Conservation (phyloP, 768 basidiomycete genomes). For the Suillus occidentalis region DNA sequence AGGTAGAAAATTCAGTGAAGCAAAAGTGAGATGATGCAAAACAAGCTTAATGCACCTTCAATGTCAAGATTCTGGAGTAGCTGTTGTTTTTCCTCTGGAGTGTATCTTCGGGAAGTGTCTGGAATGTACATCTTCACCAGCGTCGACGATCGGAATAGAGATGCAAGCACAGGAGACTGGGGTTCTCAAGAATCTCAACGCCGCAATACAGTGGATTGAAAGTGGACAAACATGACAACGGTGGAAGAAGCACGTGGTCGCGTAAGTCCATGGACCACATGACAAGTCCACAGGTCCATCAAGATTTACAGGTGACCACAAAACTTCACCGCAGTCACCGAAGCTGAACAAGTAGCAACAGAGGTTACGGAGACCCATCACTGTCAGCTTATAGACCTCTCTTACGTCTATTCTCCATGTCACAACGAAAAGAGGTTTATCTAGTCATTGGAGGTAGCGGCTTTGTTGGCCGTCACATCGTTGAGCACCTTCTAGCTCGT, state of each 20-base stretch:
- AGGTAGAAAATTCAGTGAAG: conserved; percentile 7
- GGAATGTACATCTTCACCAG: conserved; percentile 21
- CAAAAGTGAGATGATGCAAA: not conserved
- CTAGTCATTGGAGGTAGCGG: conserved; percentile 94
- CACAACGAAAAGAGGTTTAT: conserved; percentile 60
- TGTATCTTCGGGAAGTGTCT: conserved; percentile 39
- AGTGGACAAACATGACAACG: not conserved
- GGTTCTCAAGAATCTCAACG: not conserved
- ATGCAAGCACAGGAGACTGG: not conserved
- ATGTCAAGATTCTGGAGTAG: conserved; percentile 77
- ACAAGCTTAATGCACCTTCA: conserved; percentile 52
- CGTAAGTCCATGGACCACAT: not conserved
- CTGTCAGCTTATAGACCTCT: not conserved
- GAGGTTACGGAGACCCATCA: not conserved
- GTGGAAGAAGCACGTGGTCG: not conserved
- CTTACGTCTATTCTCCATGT: not conserved
- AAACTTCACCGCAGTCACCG: too few species aligned
- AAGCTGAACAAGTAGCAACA: not conserved
- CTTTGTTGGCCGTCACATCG: conserved; percentile 89
- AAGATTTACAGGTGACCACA: too few species aligned
- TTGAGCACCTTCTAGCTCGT: conserved; percentile 77
- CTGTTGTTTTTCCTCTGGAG: conserved; percentile 71
- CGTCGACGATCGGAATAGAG: not conserved
- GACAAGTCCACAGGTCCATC: not conserved
- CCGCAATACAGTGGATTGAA: not conserved